Conservation (phyloP, 2,329 filamentous ascomycete genomes). For the Penicillium sp. region DNA sequence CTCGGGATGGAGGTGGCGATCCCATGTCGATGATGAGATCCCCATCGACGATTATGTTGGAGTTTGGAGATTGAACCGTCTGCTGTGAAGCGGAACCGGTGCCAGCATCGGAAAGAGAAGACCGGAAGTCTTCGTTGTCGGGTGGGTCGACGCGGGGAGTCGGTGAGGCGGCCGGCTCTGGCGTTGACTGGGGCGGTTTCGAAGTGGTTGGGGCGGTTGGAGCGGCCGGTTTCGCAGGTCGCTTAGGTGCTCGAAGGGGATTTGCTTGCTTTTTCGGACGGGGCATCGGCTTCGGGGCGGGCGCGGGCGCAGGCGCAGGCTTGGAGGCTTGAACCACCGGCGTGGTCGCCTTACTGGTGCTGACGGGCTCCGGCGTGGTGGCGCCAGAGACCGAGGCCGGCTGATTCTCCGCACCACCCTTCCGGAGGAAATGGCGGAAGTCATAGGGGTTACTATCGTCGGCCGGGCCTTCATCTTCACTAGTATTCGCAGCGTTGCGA, state of each 20-base stretch:
- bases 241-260: slow-evolving; percentile 35
- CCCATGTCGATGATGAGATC: slow-evolving; percentile 55
- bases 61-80: slow-evolving; percentile 38
- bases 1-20: slow-evolving; percentile 47
- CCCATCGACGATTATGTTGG: slow-evolving; percentile 52
- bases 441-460: slow-evolving; percentile 55
- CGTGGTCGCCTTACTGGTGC: slow-evolving; percentile 38
- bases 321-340: slow-evolving; percentile 37
- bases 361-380: slow-evolving; percentile 41
- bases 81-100: slow-evolving; percentile 34
- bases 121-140: slow-evolving; percentile 31
- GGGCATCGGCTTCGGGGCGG: slow-evolving; percentile 29
- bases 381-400: slow-evolving; percentile 38
- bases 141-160: slow-evolving; percentile 28
- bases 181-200: slow-evolving; percentile 13
- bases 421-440: slow-evolving; percentile 54
- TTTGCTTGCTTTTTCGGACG: slow-evolving; percentile 37
- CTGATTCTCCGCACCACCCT: slow-evolving; percentile 42
- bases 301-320: slow-evolving; percentile 10
- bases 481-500: slow-evolving; percentile 31
- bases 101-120: slow-evolving; percentile 38
- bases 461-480: slow-evolving; percentile 46
- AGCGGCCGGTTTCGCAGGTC: slow-evolving; percentile 20
- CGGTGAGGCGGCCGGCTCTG: slow-evolving; percentile 30
- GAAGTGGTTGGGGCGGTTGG: slow-evolving; percentile 9